Evolutionary conservation across 1,284 basidiomycete species (phyloP).

Genomic region (Ustilago lituana): DNA sequence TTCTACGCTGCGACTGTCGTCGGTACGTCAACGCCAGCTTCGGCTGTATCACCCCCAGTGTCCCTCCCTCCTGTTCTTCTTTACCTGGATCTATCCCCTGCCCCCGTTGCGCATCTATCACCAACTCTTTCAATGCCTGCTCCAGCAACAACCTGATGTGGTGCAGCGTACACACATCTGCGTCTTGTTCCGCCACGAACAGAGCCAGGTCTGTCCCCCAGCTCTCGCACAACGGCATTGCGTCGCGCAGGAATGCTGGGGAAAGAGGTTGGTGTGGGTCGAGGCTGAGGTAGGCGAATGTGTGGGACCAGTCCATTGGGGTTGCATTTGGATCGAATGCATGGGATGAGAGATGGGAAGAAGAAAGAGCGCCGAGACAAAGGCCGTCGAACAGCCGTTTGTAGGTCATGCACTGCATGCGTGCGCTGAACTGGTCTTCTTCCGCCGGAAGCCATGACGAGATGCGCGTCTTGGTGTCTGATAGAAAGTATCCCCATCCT

Average conservation of each 20-base stretch:
- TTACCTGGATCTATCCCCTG: no score
- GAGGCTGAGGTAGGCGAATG: slow-evolving; percentile 27
- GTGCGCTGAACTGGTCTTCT: slow-evolving; percentile 49
- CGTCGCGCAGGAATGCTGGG: slow-evolving; percentile 33
- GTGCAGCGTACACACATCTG: slow-evolving; percentile 35
- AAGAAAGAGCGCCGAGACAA: slow-evolving; percentile 28
- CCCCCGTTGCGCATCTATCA: slow-evolving; percentile 14
- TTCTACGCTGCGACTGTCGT: slow-evolving; percentile 3
- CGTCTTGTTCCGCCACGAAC: slow-evolving; percentile 8
- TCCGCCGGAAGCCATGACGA: slow-evolving; percentile 37
- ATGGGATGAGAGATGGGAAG: neutral
- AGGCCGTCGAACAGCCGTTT: slow-evolving; percentile 52
- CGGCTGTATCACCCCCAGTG: slow-evolving; percentile 16
- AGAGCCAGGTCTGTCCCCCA: slow-evolving; percentile 23
- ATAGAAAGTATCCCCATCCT: slow-evolving; percentile 41
- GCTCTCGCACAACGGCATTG: slow-evolving; percentile 32
- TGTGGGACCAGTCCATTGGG: slow-evolving; percentile 24
- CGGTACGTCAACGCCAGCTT: slow-evolving; percentile 28
- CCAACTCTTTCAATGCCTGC: slow-evolving; percentile 13
- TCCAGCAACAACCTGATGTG: slow-evolving; percentile 35
- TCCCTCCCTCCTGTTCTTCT: neutral
- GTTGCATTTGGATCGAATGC: slow-evolving; percentile 36
- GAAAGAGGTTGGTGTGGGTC: slow-evolving; percentile 37
- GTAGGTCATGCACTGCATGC: slow-evolving; percentile 64
- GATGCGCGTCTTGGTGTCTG: slow-evolving; percentile 62